Percentiles rank a stretch among this genome's conserved stretches.
phyloP scores from a whole-genome alignment of 305 asterid species.

The Solanum hybrid region DNA sequence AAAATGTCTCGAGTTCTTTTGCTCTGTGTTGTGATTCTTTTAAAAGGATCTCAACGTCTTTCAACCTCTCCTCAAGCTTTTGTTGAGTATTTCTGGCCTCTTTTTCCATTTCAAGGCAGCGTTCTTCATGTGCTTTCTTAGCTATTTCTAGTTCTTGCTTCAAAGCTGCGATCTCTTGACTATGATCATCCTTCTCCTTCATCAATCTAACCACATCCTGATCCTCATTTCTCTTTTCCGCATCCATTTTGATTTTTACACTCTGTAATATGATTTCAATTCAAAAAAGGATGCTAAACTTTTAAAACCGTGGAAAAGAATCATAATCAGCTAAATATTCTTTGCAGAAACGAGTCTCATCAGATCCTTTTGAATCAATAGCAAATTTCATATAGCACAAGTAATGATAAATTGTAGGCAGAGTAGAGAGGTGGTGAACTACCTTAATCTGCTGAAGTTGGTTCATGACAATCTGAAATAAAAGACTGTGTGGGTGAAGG shows the following conservation, averaged over 20 bases:
- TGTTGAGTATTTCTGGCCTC: conserved; percentile 28
- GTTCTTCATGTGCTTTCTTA: conserved; percentile 26
- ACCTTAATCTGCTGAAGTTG: conserved; percentile 66
- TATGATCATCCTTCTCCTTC: conserved; percentile 32
- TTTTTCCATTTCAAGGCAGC: conserved; percentile 25
- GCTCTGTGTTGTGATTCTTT: conserved; percentile 27
- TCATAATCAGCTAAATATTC: background rate
- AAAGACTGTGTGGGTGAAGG: background rate
- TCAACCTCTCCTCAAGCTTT: conserved; percentile 34
- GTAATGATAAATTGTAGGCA: background rate
- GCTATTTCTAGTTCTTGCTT: conserved; percentile 19
- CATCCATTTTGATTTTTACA: conserved; percentile 41
- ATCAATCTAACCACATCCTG: conserved; percentile 24
- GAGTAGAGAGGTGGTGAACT: background rate
- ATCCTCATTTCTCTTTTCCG: conserved; percentile 39
- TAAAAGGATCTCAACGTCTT: conserved; percentile 20
- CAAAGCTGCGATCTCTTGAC: conserved; percentile 27
- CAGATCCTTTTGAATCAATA: background rate
- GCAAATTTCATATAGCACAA: background rate
- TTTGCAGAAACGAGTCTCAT: background rate
- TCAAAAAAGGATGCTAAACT: background rate
- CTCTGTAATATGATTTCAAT: conserved; percentile 25
- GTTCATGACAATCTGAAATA: conserved; percentile 50
- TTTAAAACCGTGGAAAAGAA: background rate
- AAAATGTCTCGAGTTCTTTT: conserved; percentile 37